Conservation (phyloP, 2,329 filamentous ascomycete genomes). For the Dothiorella sarmentorum region DNA sequence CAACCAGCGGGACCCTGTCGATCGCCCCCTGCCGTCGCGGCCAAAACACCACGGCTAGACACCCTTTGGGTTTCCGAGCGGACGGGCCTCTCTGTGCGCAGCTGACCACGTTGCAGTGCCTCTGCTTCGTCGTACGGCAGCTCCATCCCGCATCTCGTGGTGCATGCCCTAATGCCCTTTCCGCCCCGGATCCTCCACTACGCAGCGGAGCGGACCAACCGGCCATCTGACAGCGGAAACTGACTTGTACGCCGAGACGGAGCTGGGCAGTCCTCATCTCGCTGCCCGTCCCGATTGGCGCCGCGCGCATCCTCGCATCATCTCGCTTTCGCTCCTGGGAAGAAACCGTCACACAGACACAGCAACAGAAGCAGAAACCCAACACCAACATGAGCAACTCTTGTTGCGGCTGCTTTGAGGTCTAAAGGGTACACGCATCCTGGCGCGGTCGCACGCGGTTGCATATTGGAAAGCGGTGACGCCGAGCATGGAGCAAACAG, state of each 20-base stretch:
- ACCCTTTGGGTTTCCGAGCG: constrained; percentile 4
- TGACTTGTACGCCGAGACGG: constrained; percentile 1
- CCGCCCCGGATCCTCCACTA: background rate
- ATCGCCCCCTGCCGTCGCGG: background rate
- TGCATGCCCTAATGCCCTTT: constrained; percentile 15
- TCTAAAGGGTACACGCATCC: background rate
- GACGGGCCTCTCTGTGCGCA: constrained; percentile 16
- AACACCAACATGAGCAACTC: too few relatives aligned
- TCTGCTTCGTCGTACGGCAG: constrained; percentile 9
- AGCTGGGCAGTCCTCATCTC: background rate
- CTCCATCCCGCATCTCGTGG: constrained; percentile 15
- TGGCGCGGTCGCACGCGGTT: background rate
- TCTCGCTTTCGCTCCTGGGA: background rate
- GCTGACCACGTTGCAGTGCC: constrained; percentile 20
- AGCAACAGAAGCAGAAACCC: too few relatives aligned
- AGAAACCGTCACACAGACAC: too few relatives aligned
- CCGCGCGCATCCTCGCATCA: background rate
- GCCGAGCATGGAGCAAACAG: background rate
- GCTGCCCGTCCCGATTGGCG: constrained; percentile 1
- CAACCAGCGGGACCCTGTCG: constrained; percentile 9
- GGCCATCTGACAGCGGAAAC: constrained; percentile 16
- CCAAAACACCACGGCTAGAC: background rate
- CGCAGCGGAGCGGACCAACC: constrained; percentile 4
- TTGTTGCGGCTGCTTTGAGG: background rate
- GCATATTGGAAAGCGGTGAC: background rate